These are phyloP conservation scores for Tuber brumale DNA, from an alignment of 495 filamentous ascomycete species.

Conservation along the genomic window DNA sequence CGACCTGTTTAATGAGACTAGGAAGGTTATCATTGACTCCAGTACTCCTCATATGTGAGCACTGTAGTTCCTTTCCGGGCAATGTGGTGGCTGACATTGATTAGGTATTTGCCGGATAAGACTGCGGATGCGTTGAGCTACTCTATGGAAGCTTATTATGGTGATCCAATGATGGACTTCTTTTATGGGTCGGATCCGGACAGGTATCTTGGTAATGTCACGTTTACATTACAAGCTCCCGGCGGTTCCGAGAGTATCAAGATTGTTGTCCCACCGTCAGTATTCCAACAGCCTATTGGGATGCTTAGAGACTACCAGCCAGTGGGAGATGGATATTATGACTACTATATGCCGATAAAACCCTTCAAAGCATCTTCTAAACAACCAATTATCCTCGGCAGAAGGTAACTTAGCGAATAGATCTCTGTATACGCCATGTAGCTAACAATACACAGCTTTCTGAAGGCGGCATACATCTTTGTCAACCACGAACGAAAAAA, in stretches of 20 bases:
- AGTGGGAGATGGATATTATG: slow-evolving; percentile 18
- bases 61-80: not conserved
- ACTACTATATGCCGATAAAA: slow-evolving; percentile 31
- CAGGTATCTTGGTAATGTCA: slow-evolving; percentile 31
- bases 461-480: slow-evolving; percentile 37
- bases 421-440: not conserved
- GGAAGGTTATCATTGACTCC: slow-evolving; percentile 33
- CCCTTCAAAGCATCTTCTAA: slow-evolving; percentile 25
- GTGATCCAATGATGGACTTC: slow-evolving; percentile 28
- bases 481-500: slow-evolving; percentile 30
- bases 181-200: slow-evolving; percentile 17
- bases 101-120: slow-evolving; percentile 31
- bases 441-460: slow-evolving; percentile 26
- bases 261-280: slow-evolving; percentile 31
- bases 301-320: slow-evolving; percentile 23
- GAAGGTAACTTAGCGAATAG: slow-evolving; percentile 25
- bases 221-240: slow-evolving; percentile 24
- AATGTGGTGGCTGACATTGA: slow-evolving; percentile 11
- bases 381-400: slow-evolving; percentile 33
- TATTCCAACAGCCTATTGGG: slow-evolving; percentile 30
- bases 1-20: slow-evolving; percentile 28
- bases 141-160: slow-evolving; percentile 20
- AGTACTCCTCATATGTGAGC: slow-evolving; percentile 39
- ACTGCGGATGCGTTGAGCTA: slow-evolving; percentile 18
- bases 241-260: slow-evolving; percentile 24